Evolutionary conservation across 345 rosid species (phyloP).

Genomic region (Euclidium syriacum): DNA sequence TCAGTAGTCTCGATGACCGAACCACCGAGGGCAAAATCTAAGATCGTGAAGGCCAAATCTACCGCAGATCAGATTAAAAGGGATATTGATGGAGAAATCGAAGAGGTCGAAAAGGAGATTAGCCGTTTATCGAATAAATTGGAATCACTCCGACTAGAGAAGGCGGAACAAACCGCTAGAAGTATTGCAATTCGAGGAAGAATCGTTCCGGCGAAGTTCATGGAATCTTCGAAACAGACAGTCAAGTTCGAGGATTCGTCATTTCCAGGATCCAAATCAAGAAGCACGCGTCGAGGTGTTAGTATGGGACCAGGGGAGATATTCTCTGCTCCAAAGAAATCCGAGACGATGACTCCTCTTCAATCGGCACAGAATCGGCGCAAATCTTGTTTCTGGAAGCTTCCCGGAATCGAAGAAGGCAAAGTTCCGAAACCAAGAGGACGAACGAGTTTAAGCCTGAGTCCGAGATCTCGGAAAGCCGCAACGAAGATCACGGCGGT

Average conservation of each 20-base stretch:
- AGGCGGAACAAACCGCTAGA: conserved; percentile 44
- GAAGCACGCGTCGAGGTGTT: conserved; percentile 56
- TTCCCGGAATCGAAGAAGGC: conserved; percentile 68
- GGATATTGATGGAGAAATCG: conserved; percentile 74
- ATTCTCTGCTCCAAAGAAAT: conserved; percentile 37
- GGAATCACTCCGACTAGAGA: conserved; percentile 70
- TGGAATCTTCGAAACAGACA: conserved; percentile 55
- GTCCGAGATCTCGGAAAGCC: conserved; percentile 65
- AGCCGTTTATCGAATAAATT: conserved; percentile 53
- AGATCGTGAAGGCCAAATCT: conserved; percentile 3
- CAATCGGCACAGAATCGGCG: conserved; percentile 66
- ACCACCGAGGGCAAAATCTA: conserved; percentile 26
- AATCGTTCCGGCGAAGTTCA: conserved; percentile 67
- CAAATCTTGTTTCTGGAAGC: conserved; percentile 86
- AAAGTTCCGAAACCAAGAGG: conserved; percentile 62
- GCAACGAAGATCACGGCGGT: conserved; percentile 35
- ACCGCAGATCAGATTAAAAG: conserved; percentile 29
- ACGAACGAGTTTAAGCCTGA: conserved; percentile 57
- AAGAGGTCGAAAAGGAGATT: conserved; percentile 77
- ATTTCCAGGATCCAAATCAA: conserved; percentile 38
- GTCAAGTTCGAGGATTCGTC: conserved; percentile 41
- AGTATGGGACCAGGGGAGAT: conserved; percentile 92
- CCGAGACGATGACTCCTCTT: conserved; percentile 55
- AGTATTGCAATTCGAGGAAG: conserved; percentile 50
- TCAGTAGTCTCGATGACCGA: conserved; percentile 1